Base-by-base conservation (phyloP, 257 asterid species). In the Nicotiana knightiana region DNA sequence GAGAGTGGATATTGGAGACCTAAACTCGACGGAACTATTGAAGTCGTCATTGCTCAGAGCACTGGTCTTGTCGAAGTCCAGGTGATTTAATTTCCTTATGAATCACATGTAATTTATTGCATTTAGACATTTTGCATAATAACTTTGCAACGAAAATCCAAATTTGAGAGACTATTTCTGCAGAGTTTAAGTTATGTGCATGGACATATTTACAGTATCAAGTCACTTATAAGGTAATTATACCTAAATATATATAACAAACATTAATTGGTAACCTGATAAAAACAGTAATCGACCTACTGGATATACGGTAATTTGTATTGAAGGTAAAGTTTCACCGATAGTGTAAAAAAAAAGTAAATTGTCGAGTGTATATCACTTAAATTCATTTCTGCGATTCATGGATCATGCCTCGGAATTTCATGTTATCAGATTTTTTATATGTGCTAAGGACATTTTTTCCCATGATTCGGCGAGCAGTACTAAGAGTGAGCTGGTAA, bases 1-100 rank as follows among this genome's bases (percentile, higher is more conserved):
- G 97, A 93, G 88, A 91, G 90, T 43, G 97, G 97, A 24, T 93
- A 81, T 54, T 91, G 94, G 93, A 84, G 93, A 57, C 93, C 93
- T 9, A 92, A 93, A 80, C 85, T 77, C 28, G 96, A 91, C 17
- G 97, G 96, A 1, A 82, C 92, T 10, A 87, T 93, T 67, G 94
- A 91, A 84, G 92, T 90, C 54, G 94, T 91, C 53, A 87, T 93
- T 59, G 94, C 97, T 26, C 97, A 93, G 87, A 93, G 97, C 90
- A 93, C 94, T 28, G 97, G 93, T 54, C 88, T 93, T 1, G 96
- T 86, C 73, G 97, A 93, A 88, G 94, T 93, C 65, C 96, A 91
- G 90, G 95, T 90, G 81, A 28, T 21, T 54, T 35, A 32, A 32
- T 37, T 0, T 11, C 12, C 28, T 67, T 32, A 26, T 26, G 16